Percentiles rank a stretch among this genome's conserved stretches.
phyloP scores from a whole-genome alignment of 257 asterid genomes.

The Thymus mandschuricus region DNA sequence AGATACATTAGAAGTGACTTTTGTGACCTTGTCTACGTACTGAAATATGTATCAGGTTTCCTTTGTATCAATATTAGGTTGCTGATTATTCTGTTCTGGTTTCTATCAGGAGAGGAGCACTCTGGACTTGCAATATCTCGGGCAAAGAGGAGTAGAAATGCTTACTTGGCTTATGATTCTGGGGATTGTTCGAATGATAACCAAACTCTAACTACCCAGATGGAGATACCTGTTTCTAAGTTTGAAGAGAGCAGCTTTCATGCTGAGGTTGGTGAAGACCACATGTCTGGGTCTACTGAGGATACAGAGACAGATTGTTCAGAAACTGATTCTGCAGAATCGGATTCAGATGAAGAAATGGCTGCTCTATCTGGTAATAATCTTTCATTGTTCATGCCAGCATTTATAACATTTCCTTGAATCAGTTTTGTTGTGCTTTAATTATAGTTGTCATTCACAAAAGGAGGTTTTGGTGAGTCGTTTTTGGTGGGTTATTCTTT shows the following conservation, averaged over 20 bases:
- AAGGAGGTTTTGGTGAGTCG: neutral
- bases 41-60: slow-evolving; percentile 40
- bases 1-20: slow-evolving; percentile 38
- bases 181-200: slow-evolving; percentile 52
- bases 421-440: neutral
- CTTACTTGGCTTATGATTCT: slow-evolving; percentile 50
- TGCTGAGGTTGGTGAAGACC: slow-evolving; percentile 61
- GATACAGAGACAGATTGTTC: slow-evolving; percentile 96
- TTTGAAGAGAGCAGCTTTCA: slow-evolving; percentile 50
- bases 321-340: slow-evolving; percentile 78
- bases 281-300: slow-evolving; percentile 72
- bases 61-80: slow-evolving; percentile 41
- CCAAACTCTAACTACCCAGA: slow-evolving; percentile 46
- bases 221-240: slow-evolving; percentile 55
- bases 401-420: slow-evolving; percentile 13
- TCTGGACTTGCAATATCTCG: slow-evolving; percentile 45
- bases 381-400: slow-evolving; percentile 15
- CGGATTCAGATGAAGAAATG: slow-evolving; percentile 81
- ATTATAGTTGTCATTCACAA: neutral
- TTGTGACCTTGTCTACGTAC: slow-evolving; percentile 31
- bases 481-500: neutral
- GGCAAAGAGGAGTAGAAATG: slow-evolving; percentile 59
- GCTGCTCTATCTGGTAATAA: slow-evolving; percentile 75
- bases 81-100: slow-evolving; percentile 40
- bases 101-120: slow-evolving; percentile 64